Conservation (phyloP, 805 yeast species). For the Pichia paraexigua region DNA sequence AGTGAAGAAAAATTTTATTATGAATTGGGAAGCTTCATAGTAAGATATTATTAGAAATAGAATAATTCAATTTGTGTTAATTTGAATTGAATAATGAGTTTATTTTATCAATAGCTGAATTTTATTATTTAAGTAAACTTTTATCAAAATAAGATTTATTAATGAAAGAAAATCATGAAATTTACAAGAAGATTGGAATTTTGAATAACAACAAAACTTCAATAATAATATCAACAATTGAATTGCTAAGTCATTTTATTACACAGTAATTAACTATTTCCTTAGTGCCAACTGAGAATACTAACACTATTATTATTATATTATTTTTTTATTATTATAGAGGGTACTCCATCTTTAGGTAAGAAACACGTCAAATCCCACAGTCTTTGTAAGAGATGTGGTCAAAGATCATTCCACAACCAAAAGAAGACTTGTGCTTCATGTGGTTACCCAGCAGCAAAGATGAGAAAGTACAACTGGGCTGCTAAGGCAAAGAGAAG, state of each 20-base stretch:
- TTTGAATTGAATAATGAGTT: too few relatives aligned
- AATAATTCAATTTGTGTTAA: too few relatives aligned
- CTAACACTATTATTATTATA: constrained; percentile 3
- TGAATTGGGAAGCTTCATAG: background rate
- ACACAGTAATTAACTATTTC: background rate
- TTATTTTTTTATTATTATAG: constrained; percentile 31
- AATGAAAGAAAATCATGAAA: too few relatives aligned
- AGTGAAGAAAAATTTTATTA: background rate
- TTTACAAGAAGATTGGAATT: too few relatives aligned
- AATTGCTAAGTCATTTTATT: background rate
- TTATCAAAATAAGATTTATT: too few relatives aligned
- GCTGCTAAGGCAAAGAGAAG: constrained; percentile 99
- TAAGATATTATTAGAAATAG: too few relatives aligned
- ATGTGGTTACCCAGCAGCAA: constrained; percentile 99
- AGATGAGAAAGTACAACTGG: constrained; percentile 99
- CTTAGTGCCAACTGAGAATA: background rate
- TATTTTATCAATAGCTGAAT: too few relatives aligned
- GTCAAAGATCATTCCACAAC: constrained; percentile 96
- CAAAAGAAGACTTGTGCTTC: constrained; percentile 99
- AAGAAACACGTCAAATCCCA: constrained; percentile 99
- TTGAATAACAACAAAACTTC: too few relatives aligned
- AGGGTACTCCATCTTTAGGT: constrained; percentile 99
- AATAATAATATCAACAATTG: background rate
- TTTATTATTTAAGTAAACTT: too few relatives aligned
- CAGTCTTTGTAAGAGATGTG: constrained; percentile 99